These are phyloP conservation scores for Corymbia calophylla DNA, from an alignment of 441 rosid species.

Conservation along the genomic window DNA sequence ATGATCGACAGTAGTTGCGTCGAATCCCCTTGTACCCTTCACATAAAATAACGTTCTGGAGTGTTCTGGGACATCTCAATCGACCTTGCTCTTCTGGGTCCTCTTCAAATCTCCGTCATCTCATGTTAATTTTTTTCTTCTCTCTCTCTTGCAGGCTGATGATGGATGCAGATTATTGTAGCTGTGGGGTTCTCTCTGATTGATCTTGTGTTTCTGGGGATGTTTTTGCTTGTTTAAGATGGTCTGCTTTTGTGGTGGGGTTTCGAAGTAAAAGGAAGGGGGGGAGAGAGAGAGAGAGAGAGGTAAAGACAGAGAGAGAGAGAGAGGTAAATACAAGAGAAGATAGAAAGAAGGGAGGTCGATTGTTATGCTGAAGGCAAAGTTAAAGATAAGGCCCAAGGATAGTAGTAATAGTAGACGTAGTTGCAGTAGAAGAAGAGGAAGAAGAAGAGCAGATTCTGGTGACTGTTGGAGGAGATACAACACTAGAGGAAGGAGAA, in stretches of 20 bases:
- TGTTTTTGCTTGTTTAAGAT: background rate
- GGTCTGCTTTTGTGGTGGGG: constrained; percentile 6
- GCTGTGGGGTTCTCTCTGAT: constrained; percentile 14
- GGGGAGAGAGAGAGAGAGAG: constrained; percentile 1
- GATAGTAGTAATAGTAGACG: constrained; percentile 7
- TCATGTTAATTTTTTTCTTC: background rate
- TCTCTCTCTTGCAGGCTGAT: constrained; percentile 18
- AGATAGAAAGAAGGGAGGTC: constrained; percentile 7
- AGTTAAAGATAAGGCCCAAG: constrained; percentile 36
- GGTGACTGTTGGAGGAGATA: constrained; percentile 47
- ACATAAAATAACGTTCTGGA: constrained; percentile 71
- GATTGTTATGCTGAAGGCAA: constrained; percentile 65
- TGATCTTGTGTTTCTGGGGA: background rate
- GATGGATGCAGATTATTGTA: constrained; percentile 35
- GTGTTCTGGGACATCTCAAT: constrained; percentile 4
- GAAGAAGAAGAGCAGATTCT: constrained; percentile 17
- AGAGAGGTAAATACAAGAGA: background rate
- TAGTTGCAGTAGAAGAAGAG: constrained; percentile 28
- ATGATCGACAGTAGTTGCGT: constrained; percentile 18
- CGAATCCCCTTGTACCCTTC: constrained; percentile 30
- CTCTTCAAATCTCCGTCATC: constrained; percentile 6
- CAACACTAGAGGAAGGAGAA: constrained; percentile 58
- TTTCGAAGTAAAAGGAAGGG: background rate
- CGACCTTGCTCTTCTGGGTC: constrained; percentile 15
- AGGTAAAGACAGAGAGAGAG: background rate